Evolutionary conservation across 306 rosid genomes (phyloP), one percentile per base, ranked within the genome.

Genomic region (Sphenostylis stenocarpa): DNA sequence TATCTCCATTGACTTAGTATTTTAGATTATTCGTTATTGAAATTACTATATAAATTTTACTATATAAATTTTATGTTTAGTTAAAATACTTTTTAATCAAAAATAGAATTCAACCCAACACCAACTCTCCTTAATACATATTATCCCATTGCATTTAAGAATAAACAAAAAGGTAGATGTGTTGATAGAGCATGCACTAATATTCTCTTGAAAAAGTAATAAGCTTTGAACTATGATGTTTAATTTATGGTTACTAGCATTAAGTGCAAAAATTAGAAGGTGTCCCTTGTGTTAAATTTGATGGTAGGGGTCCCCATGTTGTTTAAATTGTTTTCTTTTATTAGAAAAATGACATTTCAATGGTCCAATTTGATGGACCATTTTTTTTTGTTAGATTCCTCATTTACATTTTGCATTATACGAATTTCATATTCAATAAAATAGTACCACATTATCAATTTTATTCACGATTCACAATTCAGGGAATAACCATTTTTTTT

Each of bases 241-340:
- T 58, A 38, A 58, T 58, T 58, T 58, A 14, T 57, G 38, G 19
- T 57, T 12, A 5, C 17, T 11, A 44, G 23, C 62, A 61, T 70
- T 79, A 31, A 63, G 41, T 72, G 60, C 39, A 14, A 52, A 52
- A 53, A 21, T 10, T 20, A 21, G 21, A 53, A 52, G 20, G 7
- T 17, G 23, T 6, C 23, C 10, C 2, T 0, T 29, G 0, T n/a
- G 68, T 56, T 56, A 56, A 29, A 44, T 57, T 76, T 66, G 14
- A 41, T 53, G 45, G 19, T 20, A 70, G 33, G 39, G 74, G 83
- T 78, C 34, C 75, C 52, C 79, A 29, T 24, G 7, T 13, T 28
- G 23, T 12, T 16, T 52, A 66, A 9, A 67, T 66, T 39, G 36
- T 48, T 55, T 55, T 67, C 36, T 24, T n/a, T 53, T 26, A 19